Evolutionary conservation across 257 asterid genomes (phyloP), one percentile per base, ranked within the genome.

Genomic region (Solanum lignicaule): DNA sequence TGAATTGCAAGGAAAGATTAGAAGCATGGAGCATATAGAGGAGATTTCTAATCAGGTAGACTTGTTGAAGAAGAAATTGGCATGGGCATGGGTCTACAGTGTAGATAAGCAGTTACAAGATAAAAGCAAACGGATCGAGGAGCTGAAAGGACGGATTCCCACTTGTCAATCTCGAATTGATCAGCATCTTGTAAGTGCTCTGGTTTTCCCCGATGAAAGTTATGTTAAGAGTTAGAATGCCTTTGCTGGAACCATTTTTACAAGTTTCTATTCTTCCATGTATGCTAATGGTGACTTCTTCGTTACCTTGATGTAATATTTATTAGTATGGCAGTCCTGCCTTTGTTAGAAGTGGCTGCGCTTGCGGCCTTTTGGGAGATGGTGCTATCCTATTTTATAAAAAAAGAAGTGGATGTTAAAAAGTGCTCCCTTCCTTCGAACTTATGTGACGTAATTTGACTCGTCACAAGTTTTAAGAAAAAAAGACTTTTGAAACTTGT

Each of bases 31-130:
- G 88, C 88, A 88, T 84, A 94, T 97, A 87, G 99, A 95, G 93
- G 98, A 92, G 91, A 93, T 97, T 33, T 89, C 96, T 43, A 93
- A 92, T 60, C 94, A 95, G 91, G 92, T 92, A 87, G 94, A 92
- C 90, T 73, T 91, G 89, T 83, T 96, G 90, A 93, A 89, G 90
- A 94, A 95, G 93, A 92, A 94, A 90, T 94, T 97, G 76, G 99
- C 99, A 88, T 97, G 99, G 99, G 92, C 98, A 86, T 92, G 93
- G 95, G 99, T 97, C 38, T 95, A 93, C 93, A 96, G 92, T 71
- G 93, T 92, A 41, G 98, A 95, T 86, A 92, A 88, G 91, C 87
- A 94, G 87, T 92, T 95, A 85, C 92, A 93, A 75, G 88, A 39
- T 88, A 93, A 97, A 81, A 89, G 36, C 62, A 90, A 91, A 83